A percentile compares a stretch with the other conserved stretches of the same genome.
Conservation (phyloP, 2,329 filamentous ascomycete genomes). For the Colletotrichum sp. region DNA sequence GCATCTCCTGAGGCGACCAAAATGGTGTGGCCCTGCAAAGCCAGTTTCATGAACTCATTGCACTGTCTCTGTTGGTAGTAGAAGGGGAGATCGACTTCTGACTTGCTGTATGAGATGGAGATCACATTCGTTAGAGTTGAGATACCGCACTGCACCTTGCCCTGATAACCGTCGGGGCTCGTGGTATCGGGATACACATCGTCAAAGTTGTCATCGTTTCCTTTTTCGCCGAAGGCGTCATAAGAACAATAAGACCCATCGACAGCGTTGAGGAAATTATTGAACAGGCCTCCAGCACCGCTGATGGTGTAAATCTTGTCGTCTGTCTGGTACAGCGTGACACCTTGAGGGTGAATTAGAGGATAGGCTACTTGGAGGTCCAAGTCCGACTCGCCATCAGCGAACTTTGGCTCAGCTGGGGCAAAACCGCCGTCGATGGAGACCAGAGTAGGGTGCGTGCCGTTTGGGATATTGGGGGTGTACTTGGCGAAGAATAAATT, state of each 20-base stretch:
- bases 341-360: background rate
- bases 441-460: background rate
- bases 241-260: background rate
- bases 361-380: background rate
- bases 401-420: background rate
- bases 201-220: background rate
- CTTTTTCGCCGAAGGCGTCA: background rate
- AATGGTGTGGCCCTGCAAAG: background rate
- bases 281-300: background rate
- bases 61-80: background rate
- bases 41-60: background rate
- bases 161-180: background rate
- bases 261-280: background rate
- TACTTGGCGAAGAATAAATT: background rate
- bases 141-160: background rate
- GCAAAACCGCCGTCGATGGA: background rate
- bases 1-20: background rate
- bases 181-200: background rate
- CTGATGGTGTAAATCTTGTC: background rate
- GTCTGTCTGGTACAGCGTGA: background rate
- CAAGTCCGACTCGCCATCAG: background rate
- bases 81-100: background rate
- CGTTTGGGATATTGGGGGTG: background rate
- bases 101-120: background rate
- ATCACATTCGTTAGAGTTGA: background rate